phyloP scores from a whole-genome alignment of 306 rosid genomes.

The Ormosia emarginata region DNA sequence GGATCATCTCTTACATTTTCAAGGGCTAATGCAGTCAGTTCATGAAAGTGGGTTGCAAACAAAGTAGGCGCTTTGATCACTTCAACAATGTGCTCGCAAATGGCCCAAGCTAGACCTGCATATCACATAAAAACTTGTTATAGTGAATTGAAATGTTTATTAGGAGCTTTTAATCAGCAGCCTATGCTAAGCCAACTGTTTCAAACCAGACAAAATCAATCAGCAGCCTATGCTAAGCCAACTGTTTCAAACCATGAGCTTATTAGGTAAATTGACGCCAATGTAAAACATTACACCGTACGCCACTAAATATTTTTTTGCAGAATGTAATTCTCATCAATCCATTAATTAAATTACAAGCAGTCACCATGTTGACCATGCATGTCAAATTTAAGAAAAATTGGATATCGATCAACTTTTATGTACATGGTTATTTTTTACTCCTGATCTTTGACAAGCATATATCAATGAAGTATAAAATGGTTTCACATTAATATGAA shows the following conservation, averaged over 20 bases:
- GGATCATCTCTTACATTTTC: conserved; percentile 43
- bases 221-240: not conserved
- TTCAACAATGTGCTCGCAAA: conserved; percentile 88
- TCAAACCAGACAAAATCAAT: conserved; percentile 15
- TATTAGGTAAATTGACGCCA: not conserved
- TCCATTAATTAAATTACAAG: conserved; percentile 1
- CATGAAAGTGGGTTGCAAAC: conserved; percentile 97
- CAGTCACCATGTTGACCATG: not conserved
- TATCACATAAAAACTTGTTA: conserved; percentile 29
- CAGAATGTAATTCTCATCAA: conserved; percentile 14
- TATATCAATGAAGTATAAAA: not conserved
- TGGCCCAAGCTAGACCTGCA: conserved; percentile 98
- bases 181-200: not conserved
- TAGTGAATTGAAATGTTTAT: not conserved
- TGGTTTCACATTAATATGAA: not conserved
- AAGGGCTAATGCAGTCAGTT: conserved; percentile 78
- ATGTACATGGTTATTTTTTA: not conserved
- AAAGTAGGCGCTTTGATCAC: conserved; percentile 89
- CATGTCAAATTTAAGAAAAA: conserved; percentile 5
- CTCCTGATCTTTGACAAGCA: not conserved
- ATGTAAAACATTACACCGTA: not conserved
- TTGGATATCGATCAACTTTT: not conserved
- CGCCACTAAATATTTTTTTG: not conserved
- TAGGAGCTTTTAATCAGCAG: not conserved
- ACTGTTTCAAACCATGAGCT: conserved; percentile 8